phyloP scores from a whole-genome alignment of 192 early-diverging fungal genomes.

The Ramicandelaber brevisporus region DNA sequence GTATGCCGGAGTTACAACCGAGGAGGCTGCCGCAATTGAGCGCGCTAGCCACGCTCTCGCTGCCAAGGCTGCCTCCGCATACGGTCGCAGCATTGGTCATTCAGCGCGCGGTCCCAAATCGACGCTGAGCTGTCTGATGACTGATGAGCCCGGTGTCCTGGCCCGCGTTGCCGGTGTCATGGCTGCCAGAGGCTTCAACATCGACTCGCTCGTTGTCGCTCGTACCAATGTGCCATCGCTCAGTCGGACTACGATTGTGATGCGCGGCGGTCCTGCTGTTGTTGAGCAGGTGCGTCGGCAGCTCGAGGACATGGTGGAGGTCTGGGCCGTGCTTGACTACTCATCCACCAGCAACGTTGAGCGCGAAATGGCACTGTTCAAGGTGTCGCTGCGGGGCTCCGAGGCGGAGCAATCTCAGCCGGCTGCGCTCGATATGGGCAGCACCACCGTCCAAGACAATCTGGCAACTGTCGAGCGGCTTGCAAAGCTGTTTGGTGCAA shows the following conservation, averaged over 20 bases:
- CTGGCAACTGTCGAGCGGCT: constrained; percentile 60
- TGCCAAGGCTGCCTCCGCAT: no score
- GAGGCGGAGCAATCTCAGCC: constrained; percentile 4
- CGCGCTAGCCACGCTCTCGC: no score
- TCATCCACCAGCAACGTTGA: constrained; percentile 67
- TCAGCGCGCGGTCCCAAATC: no score
- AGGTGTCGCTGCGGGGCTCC: constrained; percentile 59
- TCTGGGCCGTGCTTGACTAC: constrained; percentile 97
- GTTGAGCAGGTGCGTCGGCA: constrained; percentile 87
- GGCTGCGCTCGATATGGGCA: constrained; percentile 8
- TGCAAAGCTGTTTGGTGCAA: constrained; percentile 59
- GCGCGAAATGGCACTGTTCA: constrained; percentile 79
- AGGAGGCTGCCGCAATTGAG: no score
- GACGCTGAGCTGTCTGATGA: constrained; percentile 85
- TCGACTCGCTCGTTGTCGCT: constrained; percentile 88
- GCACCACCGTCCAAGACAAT: constrained; percentile 30
- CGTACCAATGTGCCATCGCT: constrained; percentile 86
- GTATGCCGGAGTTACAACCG: no score
- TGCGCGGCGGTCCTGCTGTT: constrained; percentile 51
- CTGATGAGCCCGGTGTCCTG: constrained; percentile 71
- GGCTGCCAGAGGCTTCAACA: constrained; percentile 89
- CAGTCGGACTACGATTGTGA: constrained; percentile 86
- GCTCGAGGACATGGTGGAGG: constrained; percentile 88
- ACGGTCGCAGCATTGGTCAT: no score
- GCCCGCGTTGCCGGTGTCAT: constrained; percentile 63